Percentiles rank a stretch among this genome's conserved stretches.
phyloP scores from a whole-genome alignment of 2,329 filamentous ascomycete species.

The Xylaria sp. region DNA sequence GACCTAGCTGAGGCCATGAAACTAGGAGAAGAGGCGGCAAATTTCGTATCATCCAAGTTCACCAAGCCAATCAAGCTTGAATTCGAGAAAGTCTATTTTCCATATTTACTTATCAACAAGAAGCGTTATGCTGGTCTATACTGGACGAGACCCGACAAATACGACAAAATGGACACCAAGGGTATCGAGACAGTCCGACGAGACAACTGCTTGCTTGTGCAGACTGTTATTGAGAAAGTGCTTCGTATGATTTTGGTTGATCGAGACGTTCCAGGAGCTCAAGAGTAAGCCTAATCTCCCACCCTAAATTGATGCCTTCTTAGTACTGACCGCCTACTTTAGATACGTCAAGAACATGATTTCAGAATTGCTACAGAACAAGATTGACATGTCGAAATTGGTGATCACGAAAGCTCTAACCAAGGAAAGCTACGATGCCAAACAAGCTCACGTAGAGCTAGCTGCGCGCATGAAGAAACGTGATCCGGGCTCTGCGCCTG shows the following conservation, averaged over 20 bases:
- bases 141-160: constrained; percentile 94
- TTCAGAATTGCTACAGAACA: constrained; percentile 94
- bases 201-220: constrained; percentile 95
- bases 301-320: constrained; percentile 11
- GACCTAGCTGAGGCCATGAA: constrained; percentile 92
- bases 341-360: constrained; percentile 98
- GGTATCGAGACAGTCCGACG: constrained; percentile 97
- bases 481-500: constrained; percentile 92
- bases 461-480: constrained; percentile 97
- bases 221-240: constrained; percentile 97
- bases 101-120: constrained; percentile 99
- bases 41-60: constrained; percentile 91
- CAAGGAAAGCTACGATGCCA: constrained; percentile 88
- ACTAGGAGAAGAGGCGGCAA: constrained; percentile 90
- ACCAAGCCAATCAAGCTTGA: constrained; percentile 97
- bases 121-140: constrained; percentile 98
- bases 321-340: constrained; percentile 52
- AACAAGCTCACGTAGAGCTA: constrained; percentile 96
- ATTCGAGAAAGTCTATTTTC: constrained; percentile 99
- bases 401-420: constrained; percentile 98
- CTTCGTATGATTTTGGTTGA: constrained; percentile 96
- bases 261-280: constrained; percentile 86
- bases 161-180: constrained; percentile 99
- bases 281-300: constrained; percentile 76
- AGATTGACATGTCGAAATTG: constrained; percentile 98